Conservation (phyloP, 345 rosid genomes). For the Ricinus communis region DNA sequence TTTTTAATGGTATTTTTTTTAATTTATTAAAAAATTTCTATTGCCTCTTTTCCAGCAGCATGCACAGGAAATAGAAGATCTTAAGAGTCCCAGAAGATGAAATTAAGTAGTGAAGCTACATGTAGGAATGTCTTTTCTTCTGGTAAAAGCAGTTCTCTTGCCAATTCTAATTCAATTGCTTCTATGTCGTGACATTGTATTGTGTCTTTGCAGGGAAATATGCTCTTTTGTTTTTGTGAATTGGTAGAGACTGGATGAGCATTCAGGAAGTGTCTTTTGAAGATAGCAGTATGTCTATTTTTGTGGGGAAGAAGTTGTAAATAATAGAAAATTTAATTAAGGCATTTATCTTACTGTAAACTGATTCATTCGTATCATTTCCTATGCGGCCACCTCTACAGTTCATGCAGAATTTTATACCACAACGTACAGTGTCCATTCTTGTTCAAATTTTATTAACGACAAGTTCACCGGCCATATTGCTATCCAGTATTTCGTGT, state of each 20-base stretch:
- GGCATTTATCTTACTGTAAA: too few species aligned
- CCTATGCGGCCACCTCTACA: background rate
- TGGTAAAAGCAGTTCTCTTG: background rate
- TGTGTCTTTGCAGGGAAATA: background rate
- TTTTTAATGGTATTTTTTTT: too few species aligned
- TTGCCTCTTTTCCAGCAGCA: slow-evolving; percentile 19
- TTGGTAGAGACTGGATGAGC: background rate
- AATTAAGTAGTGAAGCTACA: background rate
- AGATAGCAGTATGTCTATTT: background rate
- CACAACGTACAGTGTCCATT: background rate
- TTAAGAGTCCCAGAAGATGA: slow-evolving; percentile 19
- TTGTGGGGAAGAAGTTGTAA: background rate
- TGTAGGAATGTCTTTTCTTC: background rate
- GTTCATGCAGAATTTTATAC: background rate
- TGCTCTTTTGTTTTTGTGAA: background rate
- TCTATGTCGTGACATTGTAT: too few species aligned
- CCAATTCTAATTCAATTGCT: background rate
- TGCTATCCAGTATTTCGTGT: background rate
- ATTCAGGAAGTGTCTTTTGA: background rate
- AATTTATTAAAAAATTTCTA: background rate
- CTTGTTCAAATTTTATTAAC: background rate
- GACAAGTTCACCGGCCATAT: background rate
- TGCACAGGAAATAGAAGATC: slow-evolving; percentile 14
- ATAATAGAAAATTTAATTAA: background rate
- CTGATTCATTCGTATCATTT: background rate